phyloP scores from a whole-genome alignment of 83 land plant species.

The Isoetes engelmannii region DNA sequence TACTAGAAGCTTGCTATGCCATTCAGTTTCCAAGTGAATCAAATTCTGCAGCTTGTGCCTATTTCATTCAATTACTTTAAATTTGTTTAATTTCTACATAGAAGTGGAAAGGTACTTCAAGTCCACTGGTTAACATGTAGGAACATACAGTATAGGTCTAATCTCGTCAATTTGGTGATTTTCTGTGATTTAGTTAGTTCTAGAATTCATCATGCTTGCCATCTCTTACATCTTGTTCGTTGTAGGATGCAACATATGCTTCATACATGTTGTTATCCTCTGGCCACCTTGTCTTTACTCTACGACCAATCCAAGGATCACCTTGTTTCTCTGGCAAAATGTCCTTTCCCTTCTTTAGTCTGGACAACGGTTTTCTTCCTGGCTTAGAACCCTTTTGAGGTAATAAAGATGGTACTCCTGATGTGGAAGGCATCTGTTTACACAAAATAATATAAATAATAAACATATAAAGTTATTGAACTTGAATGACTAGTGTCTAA shows the following conservation, averaged over 20 bases:
- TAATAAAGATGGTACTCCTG: not conserved
- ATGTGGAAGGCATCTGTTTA: not conserved
- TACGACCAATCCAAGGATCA: not conserved
- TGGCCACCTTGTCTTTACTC: constrained; percentile 1
- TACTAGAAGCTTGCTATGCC: no score
- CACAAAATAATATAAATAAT: not conserved
- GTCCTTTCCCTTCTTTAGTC: not conserved
- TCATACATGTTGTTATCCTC: not conserved
- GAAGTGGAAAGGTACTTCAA: no score
- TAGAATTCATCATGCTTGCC: not conserved
- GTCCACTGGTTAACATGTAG: no score
- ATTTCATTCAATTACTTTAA: no score
- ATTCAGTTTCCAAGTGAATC: no score
- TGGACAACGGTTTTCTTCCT: not conserved
- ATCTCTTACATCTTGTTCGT: not conserved
- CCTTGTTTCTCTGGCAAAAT: not conserved
- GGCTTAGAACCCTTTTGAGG: not conserved
- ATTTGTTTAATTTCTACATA: no score
- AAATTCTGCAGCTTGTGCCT: no score
- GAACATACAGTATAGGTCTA: no score
- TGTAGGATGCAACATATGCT: not conserved
- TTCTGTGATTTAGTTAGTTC: no score
- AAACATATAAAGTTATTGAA: not conserved
- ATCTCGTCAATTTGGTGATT: no score
- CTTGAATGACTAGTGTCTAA: not conserved